Evolutionary conservation across 768 basidiomycete genomes (phyloP), one percentile per base, ranked within the genome.

Genomic region (Hysterangium stoloniferum): DNA sequence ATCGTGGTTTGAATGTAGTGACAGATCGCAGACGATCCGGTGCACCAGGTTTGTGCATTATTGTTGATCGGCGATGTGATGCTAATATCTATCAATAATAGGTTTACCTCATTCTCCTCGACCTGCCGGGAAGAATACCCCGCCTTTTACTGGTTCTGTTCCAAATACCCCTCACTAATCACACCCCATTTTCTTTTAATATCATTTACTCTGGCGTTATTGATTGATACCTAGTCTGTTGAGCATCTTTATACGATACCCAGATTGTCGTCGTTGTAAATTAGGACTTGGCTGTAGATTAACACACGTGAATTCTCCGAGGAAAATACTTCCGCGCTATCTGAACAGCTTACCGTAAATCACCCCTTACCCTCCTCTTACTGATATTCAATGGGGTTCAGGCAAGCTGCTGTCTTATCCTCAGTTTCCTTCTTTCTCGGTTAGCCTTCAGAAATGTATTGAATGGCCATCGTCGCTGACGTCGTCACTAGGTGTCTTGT

Each of bases 331-430:
- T 34, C 28, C 45, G 45, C 45, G 45, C 45, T 20, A 13, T n/a
- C 13, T 13, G 25, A 33, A 12, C 44, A 17, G 15, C 41, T 43
- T 4, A 20, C 19, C 34, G 47, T 36, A 34, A 36, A 48, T 9
- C 25, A 17, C 13, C 32, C 33, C 33, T 6, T 27, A 25, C 33
- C n/a, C 15, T 13, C 17, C 20, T 37, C 35, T 37, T 7, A n/a
- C 20, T 4, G 20, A 20, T 13, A 25, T 6, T 25, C 29, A 15
- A 94, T 95, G 91, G 86, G 86, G 40, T 97, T 95, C 75, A 77
- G 78, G 62, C 83, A 90, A 63, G 91, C 88, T 35, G 84, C 88
- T n/a, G 80, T 95, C 24, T 76, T 95, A 36, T 81, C 83, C 34
- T 84, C 91, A 27, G 81, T 84, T 48, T 90, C 86, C 53, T 97